phyloP scores from a whole-genome alignment of 2,329 filamentous ascomycete genomes.

The Phialocephala subalpina region DNA sequence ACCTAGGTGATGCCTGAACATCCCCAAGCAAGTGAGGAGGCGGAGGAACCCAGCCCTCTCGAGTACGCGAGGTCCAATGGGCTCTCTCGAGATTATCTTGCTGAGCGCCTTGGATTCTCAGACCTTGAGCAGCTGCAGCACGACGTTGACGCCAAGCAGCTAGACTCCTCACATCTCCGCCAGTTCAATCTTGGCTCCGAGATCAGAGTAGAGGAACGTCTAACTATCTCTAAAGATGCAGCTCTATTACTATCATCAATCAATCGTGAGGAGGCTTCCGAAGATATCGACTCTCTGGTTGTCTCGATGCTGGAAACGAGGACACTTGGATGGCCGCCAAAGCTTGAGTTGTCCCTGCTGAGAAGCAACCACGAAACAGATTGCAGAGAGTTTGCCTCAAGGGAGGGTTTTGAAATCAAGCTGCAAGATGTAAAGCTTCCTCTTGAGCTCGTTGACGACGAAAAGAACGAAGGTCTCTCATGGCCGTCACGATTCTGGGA shows the following conservation, averaged over 20 bases:
- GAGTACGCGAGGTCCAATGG: conserved; percentile 42
- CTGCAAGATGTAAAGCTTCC: conserved; percentile 41
- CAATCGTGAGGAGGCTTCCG: conserved; percentile 18
- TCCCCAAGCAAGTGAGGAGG: conserved; percentile 1
- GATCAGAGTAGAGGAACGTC: conserved; percentile 35
- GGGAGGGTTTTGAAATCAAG: conserved; percentile 39
- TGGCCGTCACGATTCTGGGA: conserved; percentile 33
- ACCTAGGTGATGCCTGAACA: conserved; percentile 6
- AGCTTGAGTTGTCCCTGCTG: conserved; percentile 41
- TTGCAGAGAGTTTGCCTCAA: conserved; percentile 35
- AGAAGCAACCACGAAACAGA: conserved; percentile 41
- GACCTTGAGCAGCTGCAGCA: conserved; percentile 31
- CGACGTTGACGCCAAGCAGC: background rate
- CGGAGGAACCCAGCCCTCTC: conserved; percentile 17
- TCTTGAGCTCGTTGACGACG: conserved; percentile 39
- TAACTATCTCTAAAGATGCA: conserved; percentile 35
- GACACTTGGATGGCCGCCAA: conserved; percentile 20
- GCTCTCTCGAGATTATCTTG: conserved; percentile 36
- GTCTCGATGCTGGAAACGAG: conserved; percentile 20
- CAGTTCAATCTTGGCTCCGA: conserved; percentile 29
- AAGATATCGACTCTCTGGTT: conserved; percentile 25
- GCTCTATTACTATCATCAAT: conserved; percentile 35
- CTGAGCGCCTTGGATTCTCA: conserved; percentile 24
- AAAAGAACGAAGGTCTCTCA: conserved; percentile 37
- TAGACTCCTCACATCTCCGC: conserved; percentile 29